Evolutionary conservation across 2,329 filamentous ascomycete species (phyloP).

Genomic region (Myrmaecium sp.): DNA sequence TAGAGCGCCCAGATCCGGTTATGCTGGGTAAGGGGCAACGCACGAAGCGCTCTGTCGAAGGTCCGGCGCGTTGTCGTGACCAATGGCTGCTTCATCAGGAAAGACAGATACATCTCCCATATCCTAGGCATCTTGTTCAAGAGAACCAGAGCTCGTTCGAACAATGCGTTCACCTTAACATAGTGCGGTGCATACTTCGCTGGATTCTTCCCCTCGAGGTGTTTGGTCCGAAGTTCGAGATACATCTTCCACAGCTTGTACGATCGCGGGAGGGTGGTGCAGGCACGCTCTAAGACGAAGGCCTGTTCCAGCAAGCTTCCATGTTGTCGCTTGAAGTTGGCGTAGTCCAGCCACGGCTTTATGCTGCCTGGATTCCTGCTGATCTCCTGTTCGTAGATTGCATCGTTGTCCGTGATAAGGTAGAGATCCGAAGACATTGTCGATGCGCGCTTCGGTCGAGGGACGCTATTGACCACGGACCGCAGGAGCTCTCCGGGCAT

Average conservation of each 20-base stretch:
- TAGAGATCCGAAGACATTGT: conserved; percentile 20
- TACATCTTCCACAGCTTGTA: conserved; percentile 99
- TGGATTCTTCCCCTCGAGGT: conserved; percentile 68
- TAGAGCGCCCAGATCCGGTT: conserved; percentile 91
- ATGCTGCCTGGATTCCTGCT: conserved; percentile 69
- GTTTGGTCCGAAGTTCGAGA: conserved; percentile 65
- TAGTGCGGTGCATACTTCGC: conserved; percentile 66
- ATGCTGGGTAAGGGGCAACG: conserved; percentile 86
- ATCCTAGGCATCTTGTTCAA: conserved; percentile 98
- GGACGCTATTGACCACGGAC: conserved; percentile 6
- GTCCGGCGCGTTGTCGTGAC: conserved; percentile 72
- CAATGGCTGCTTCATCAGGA: conserved; percentile 79
- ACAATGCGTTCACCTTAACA: conserved; percentile 85
- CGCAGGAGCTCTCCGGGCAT: conserved; percentile 28
- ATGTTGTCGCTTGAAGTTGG: conserved; percentile 77
- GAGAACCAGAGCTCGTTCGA: conserved; percentile 79
- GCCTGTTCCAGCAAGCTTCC: conserved; percentile 75
- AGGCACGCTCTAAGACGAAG: conserved; percentile 77
- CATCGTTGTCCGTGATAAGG: conserved; percentile 64
- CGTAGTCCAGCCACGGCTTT: conserved; percentile 91
- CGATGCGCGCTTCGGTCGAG: conserved; percentile 5
- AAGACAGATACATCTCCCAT: conserved; percentile 94
- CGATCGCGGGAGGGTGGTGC: conserved; percentile 73
- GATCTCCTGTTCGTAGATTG: conserved; percentile 92
- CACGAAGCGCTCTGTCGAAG: conserved; percentile 83